phyloP scores from a whole-genome alignment of 495 filamentous ascomycete genomes.

The Penicillium manginii region DNA sequence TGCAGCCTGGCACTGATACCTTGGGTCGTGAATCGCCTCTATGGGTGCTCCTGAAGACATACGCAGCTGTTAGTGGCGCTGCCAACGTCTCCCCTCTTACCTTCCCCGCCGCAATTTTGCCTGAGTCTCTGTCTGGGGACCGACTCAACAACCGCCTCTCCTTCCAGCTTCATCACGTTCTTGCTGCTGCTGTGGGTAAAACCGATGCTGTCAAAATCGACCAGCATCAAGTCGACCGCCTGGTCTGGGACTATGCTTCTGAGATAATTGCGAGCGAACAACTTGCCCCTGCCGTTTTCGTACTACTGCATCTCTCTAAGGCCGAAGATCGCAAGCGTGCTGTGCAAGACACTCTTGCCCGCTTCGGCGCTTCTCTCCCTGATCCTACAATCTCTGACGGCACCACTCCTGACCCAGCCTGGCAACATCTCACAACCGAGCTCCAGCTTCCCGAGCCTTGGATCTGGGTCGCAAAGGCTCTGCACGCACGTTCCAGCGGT shows the following conservation, averaged over 20 bases:
- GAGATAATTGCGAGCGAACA: constrained; percentile 70
- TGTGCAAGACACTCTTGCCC: constrained; percentile 70
- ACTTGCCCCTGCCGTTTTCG: constrained; percentile 71
- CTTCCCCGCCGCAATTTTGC: constrained; percentile 44
- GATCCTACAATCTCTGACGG: constrained; percentile 61
- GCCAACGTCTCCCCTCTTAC: constrained; percentile 25
- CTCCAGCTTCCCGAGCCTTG: constrained; percentile 72
- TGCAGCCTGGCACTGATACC: constrained; percentile 47
- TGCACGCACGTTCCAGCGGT: constrained; percentile 71
- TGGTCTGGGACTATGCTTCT: constrained; percentile 71
- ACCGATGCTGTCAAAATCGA: constrained; percentile 41
- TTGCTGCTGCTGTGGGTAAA: constrained; percentile 58
- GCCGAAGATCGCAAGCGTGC: constrained; percentile 63
- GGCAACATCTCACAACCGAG: constrained; percentile 59
- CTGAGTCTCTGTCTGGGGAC: constrained; percentile 62
- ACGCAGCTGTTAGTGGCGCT: constrained; percentile 54
- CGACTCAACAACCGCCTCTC: constrained; percentile 73
- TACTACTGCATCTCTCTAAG: constrained; percentile 75
- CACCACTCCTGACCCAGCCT: constrained; percentile 41
- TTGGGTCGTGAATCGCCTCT: constrained; percentile 71
- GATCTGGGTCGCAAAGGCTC: constrained; percentile 87
- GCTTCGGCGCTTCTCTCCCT: constrained; percentile 48
- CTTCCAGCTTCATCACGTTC: constrained; percentile 74
- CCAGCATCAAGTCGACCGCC: constrained; percentile 57
- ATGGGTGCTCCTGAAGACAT: constrained; percentile 83